Evolutionary conservation across 345 rosid genomes (phyloP).

Genomic region (Lepidium sativum): DNA sequence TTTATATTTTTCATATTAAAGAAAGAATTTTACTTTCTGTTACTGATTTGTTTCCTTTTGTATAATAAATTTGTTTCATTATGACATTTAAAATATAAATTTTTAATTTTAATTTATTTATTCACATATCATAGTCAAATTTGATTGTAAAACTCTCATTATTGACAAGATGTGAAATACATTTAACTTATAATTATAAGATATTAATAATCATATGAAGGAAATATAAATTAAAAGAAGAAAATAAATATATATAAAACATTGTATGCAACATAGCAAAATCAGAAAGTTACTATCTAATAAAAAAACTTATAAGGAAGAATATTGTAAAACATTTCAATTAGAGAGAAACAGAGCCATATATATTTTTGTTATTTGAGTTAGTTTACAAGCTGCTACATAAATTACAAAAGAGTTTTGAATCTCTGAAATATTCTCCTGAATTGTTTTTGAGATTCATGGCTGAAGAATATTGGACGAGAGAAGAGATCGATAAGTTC

Average conservation of each 20-base stretch:
- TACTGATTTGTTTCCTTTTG: background rate
- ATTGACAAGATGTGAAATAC: background rate
- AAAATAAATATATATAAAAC: background rate
- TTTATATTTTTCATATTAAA: too few relatives aligned
- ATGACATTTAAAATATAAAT: background rate
- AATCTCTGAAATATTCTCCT: background rate
- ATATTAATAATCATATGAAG: too few relatives aligned
- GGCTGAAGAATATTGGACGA: slow-evolving; percentile 9
- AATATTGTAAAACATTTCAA: background rate
- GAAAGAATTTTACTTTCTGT: too few relatives aligned
- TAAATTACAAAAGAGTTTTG: background rate
- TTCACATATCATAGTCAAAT: background rate
- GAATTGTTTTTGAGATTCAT: background rate
- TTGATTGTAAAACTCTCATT: background rate
- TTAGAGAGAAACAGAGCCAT: background rate
- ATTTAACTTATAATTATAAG: background rate
- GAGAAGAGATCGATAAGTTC: background rate
- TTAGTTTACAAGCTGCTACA: background rate
- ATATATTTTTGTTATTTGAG: background rate
- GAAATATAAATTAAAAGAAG: background rate
- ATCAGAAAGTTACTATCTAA: background rate
- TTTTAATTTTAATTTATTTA: too few relatives aligned
- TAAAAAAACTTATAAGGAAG: background rate
- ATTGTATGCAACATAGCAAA: background rate
- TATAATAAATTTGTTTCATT: background rate